Percentiles rank a stretch among this genome's conserved stretches.
These are phyloP conservation scores for Pichia paraexigua DNA, from an alignment of 805 yeast genomes.

Conservation along the genomic window DNA sequence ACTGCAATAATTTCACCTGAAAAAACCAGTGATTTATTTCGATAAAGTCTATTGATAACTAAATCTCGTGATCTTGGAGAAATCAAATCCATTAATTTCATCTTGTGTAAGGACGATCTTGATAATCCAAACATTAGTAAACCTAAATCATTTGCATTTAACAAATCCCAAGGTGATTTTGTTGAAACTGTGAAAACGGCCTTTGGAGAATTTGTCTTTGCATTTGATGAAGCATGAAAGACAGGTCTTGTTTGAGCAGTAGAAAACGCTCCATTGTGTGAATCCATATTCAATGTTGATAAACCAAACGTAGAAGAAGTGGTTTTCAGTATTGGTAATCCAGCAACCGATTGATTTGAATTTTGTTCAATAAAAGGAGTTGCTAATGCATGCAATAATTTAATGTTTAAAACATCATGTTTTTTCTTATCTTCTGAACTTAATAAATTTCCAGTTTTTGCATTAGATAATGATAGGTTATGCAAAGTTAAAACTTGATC, in stretches of 20 bases:
- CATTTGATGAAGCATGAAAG: conserved; percentile 58
- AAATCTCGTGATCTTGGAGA: conserved; percentile 70
- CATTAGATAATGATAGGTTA: conserved; percentile 44
- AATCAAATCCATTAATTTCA: conserved; percentile 66
- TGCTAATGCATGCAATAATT: conserved; percentile 54
- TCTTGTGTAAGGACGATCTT: conserved; percentile 48
- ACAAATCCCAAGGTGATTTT: conserved; percentile 69
- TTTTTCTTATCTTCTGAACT: conserved; percentile 17
- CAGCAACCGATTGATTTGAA: conserved; percentile 16
- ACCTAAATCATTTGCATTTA: conserved; percentile 84
- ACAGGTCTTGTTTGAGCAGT: conserved; percentile 20
- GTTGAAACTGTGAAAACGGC: conserved; percentile 77
- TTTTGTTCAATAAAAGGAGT: conserved; percentile 51
- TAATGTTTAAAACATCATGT: conserved; percentile 35
- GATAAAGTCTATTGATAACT: conserved; percentile 48
- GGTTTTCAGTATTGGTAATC: conserved; percentile 18
- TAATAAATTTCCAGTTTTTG: conserved; percentile 16
- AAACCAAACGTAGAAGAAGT: conserved; percentile 23
- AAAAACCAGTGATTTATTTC: conserved; percentile 45
- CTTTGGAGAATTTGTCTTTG: conserved; percentile 65
- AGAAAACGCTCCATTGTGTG: not conserved
- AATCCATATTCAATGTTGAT: conserved; percentile 11
- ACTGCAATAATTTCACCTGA: conserved; percentile 85
- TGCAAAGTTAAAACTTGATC: conserved; percentile 46
- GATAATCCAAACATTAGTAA: conserved; percentile 81